phyloP scores from a whole-genome alignment of 768 basidiomycete species.

The Leccinum boreale region DNA sequence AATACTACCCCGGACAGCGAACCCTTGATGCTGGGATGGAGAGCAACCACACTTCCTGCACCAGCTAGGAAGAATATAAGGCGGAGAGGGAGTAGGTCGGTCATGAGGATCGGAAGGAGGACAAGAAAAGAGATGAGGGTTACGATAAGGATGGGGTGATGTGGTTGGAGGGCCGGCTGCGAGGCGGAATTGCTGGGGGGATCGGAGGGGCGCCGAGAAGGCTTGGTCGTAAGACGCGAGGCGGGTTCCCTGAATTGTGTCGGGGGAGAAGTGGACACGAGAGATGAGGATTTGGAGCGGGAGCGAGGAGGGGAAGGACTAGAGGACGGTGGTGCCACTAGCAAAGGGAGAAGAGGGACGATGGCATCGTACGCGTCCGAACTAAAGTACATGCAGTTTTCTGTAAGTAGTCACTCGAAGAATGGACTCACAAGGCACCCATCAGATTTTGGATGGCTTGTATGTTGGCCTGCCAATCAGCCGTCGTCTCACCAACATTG shows the following conservation, averaged over 20 bases:
- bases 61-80: constrained; percentile 38
- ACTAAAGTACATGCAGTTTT: neutral
- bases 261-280: neutral
- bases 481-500: constrained; percentile 55
- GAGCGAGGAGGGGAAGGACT: neutral
- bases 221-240: neutral
- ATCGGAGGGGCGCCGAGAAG: neutral
- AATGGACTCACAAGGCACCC: constrained; percentile 65
- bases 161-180: constrained; percentile 12
- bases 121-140: constrained; percentile 43
- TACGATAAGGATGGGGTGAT: constrained; percentile 34
- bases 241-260: neutral
- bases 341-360: constrained; percentile 41
- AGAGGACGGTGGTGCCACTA: constrained; percentile 34
- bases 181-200: neutral
- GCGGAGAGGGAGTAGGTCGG: constrained; percentile 45
- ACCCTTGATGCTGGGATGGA: constrained; percentile 11
- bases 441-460: constrained; percentile 91
- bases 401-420: neutral
- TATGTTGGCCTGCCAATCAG: constrained; percentile 83
- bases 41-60: constrained; percentile 7
- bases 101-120: constrained; percentile 39
- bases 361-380: constrained; percentile 40
- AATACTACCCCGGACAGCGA: neutral
- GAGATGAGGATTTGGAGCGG: neutral